These are phyloP conservation scores for Hypoxylon sp. DNA, from an alignment of 2,329 filamentous ascomycete species.

Conservation along the genomic window DNA sequence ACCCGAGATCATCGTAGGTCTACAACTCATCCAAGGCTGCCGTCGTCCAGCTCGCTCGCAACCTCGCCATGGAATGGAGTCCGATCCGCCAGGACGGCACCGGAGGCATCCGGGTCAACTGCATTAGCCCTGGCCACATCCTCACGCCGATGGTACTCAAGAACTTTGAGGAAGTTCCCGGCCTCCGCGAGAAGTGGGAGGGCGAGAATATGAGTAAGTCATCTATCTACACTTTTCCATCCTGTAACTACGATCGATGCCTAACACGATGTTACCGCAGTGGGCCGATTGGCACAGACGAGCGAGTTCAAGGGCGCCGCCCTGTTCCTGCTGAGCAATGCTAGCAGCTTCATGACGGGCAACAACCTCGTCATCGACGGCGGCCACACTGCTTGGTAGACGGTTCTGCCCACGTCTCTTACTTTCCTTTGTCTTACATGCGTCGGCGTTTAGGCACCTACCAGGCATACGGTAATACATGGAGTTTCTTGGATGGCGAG, in stretches of 20 bases:
- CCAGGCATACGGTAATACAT: neutral
- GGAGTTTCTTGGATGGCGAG: slow-evolving; percentile 3
- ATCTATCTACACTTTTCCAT: neutral
- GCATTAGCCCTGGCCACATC: slow-evolving; percentile 73
- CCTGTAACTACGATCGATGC: neutral
- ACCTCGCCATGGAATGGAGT: slow-evolving; percentile 71
- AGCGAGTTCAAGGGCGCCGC: slow-evolving; percentile 68
- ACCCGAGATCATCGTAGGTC: slow-evolving; percentile 40
- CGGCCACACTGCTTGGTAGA: slow-evolving; percentile 28
- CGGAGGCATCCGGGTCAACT: slow-evolving; percentile 72
- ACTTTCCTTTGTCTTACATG: neutral
- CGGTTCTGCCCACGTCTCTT: neutral
- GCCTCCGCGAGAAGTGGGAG: slow-evolving; percentile 67
- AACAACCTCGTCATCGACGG: slow-evolving; percentile 27
- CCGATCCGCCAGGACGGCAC: slow-evolving; percentile 48
- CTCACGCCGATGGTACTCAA: slow-evolving; percentile 76
- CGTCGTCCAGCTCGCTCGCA: slow-evolving; percentile 68
- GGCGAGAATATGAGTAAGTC: slow-evolving; percentile 70
- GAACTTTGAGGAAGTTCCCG: slow-evolving; percentile 73
- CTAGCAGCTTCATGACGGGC: slow-evolving; percentile 65
- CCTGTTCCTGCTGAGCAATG: slow-evolving; percentile 67
- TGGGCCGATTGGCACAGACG: slow-evolving; percentile 65
- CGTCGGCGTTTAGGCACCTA: slow-evolving; percentile 13
- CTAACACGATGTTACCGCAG: slow-evolving; percentile 7
- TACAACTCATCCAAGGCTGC: slow-evolving; percentile 74